A percentile compares a stretch with the other conserved stretches of the same genome.
Evolutionary conservation across 2,329 filamentous ascomycete genomes (phyloP).

Genomic region (Periconia sp.): DNA sequence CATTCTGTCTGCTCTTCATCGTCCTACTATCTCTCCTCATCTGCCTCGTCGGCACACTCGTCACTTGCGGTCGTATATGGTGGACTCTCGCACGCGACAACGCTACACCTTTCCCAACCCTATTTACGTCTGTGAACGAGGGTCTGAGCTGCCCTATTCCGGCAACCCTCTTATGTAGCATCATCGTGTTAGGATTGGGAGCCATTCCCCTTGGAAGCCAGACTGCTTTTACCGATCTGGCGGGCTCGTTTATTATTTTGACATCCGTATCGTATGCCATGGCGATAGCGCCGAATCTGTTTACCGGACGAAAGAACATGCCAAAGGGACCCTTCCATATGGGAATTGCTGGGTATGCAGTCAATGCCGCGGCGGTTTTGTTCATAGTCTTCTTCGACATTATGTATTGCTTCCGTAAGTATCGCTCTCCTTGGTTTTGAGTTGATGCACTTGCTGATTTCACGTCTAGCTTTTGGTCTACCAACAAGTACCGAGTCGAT

Average conservation of each 20-base stretch:
- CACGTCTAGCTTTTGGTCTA: slow-evolving; percentile 40
- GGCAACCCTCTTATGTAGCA: slow-evolving; percentile 53
- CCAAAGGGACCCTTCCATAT: slow-evolving; percentile 57
- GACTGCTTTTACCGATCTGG: slow-evolving; percentile 66
- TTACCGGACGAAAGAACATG: slow-evolving; percentile 56
- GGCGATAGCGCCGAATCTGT: slow-evolving; percentile 55
- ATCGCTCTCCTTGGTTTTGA: neutral
- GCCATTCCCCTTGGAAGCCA: slow-evolving; percentile 62
- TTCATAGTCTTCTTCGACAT: slow-evolving; percentile 60
- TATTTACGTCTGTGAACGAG: slow-evolving; percentile 48
- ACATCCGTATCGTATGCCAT: slow-evolving; percentile 55
- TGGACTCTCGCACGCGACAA: slow-evolving; percentile 61
- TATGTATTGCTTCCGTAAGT: slow-evolving; percentile 63
- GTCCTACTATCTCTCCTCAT: slow-evolving; percentile 54
- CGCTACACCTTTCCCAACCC: slow-evolving; percentile 54
- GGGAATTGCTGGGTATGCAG: slow-evolving; percentile 50
- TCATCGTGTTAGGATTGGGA: slow-evolving; percentile 45
- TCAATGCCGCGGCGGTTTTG: slow-evolving; percentile 55
- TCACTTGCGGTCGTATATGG: slow-evolving; percentile 59
- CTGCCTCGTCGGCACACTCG: slow-evolving; percentile 55
- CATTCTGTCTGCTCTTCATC: slow-evolving; percentile 45
- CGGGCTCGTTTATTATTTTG: slow-evolving; percentile 59
- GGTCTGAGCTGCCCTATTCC: slow-evolving; percentile 51
- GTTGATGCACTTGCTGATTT: neutral
- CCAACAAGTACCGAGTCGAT: slow-evolving; percentile 47